These are phyloP conservation scores for Botryotinia globosa DNA, from an alignment of 2,329 filamentous ascomycete species.

Conservation along the genomic window DNA sequence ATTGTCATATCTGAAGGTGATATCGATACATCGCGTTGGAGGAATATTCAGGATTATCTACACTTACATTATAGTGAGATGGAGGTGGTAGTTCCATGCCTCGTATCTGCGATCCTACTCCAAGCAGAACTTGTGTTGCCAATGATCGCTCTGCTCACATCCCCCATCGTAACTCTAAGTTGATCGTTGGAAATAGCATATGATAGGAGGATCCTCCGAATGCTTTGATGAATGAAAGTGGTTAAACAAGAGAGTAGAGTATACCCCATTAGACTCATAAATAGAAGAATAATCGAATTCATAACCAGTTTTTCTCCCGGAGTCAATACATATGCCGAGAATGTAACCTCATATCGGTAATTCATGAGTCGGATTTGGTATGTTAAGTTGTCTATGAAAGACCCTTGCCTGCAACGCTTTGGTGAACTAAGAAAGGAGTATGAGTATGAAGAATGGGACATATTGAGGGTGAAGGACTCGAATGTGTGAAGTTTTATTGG, in stretches of 20 bases:
- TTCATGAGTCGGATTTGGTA: slow-evolving; percentile 22
- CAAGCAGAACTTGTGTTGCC: slow-evolving; percentile 8
- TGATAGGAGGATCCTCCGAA: slow-evolving; percentile 16
- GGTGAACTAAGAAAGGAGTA: not conserved
- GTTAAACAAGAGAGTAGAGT: slow-evolving; percentile 20
- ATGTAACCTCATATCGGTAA: slow-evolving; percentile 48
- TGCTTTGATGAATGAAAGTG: slow-evolving; percentile 9
- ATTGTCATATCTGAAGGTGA: not conserved
- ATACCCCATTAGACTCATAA: slow-evolving; percentile 19
- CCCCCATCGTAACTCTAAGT: not conserved
- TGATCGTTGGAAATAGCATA: slow-evolving; percentile 15
- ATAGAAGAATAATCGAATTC: slow-evolving; percentile 41
- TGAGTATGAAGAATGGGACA: not conserved
- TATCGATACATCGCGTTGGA: not conserved
- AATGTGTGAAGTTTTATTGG: no score
- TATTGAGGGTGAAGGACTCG: not conserved
- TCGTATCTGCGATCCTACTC: not conserved
- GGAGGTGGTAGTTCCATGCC: not conserved
- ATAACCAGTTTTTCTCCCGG: slow-evolving; percentile 44
- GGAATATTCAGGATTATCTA: not conserved
- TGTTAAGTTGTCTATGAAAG: not conserved
- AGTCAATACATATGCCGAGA: slow-evolving; percentile 45
- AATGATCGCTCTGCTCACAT: not conserved
- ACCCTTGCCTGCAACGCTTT: not conserved
- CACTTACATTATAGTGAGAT: slow-evolving; percentile 9